Evolutionary conservation across 495 filamentous ascomycete genomes (phyloP), one percentile per base, ranked within the genome.

Genomic region (Poronia punctata): DNA sequence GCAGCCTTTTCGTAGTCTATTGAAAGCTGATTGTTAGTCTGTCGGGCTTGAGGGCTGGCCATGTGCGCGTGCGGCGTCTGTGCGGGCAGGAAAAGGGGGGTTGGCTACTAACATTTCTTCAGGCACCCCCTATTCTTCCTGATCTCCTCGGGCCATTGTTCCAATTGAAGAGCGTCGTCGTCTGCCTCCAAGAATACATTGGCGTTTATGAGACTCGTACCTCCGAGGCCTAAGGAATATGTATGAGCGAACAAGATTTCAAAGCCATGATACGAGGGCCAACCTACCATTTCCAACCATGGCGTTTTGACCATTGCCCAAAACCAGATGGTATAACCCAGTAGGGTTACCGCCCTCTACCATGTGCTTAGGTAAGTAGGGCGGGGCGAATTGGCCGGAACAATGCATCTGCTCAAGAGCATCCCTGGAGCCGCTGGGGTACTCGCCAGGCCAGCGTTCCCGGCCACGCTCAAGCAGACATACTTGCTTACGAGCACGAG

Each of bases 101-200:
- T 15, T 0, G n/a, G 4, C 9, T 16, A 52, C 69, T 65, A 54
- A 76, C 79, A 82, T 41, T 66, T 46, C 4, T 74, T 57, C 35
- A 81, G 38, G 5, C 30, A 51, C 8, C 57, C 47, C 10, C 64
- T 59, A 11, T 78, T 49, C 0, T 72, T 36, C 19, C 70, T 53
- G 8, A 84, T 72, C 56, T 83, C 73, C 2, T 67, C 33, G 9
- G 80, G 79, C 80, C 79, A 84, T 16, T 65, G 55, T 15, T 69
- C 65, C 57, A 78, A 57, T n/a, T 52, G 41, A 26, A 83, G 53
- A 2, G 71, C 77, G 7, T 59, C 55, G 38, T 69, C 50, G 43
- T 83, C 79, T 9, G 75, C 75, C 49, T 72, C 66, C 26, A 82
- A 63, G 35, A 80, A 83, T 5, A 84, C 76, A 55, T 83, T 83